Conservation (phyloP, 805 yeast genomes). For the Ogataea neopini region DNA sequence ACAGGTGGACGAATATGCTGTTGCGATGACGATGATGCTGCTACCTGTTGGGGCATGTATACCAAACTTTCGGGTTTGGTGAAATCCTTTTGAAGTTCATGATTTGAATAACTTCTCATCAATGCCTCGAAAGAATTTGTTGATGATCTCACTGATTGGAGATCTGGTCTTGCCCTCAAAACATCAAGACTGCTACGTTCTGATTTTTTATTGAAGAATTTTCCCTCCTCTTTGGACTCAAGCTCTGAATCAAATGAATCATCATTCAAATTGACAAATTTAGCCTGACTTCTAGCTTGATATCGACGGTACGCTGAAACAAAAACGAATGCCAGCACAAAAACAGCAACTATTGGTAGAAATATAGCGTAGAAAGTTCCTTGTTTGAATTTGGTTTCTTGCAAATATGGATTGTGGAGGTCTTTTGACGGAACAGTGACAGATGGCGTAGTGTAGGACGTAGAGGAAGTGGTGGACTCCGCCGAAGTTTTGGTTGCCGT, state of each 20-base stretch:
- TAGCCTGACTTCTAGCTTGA: constrained; percentile 28
- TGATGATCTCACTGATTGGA: constrained; percentile 1
- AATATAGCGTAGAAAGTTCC: constrained; percentile 32
- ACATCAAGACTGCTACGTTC: constrained; percentile 2
- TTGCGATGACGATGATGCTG: background rate
- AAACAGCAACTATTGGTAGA: constrained; percentile 28
- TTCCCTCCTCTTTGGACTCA: constrained; percentile 8
- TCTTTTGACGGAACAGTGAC: constrained; percentile 20
- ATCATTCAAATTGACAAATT: constrained; percentile 16
- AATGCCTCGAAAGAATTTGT: constrained; percentile 6
- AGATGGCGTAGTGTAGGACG: constrained; percentile 7
- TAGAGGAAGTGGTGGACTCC: background rate
- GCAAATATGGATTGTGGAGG: constrained; percentile 28
- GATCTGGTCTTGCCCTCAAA: constrained; percentile 1
- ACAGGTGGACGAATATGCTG: background rate
- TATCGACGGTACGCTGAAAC: constrained; percentile 24
- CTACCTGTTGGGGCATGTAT: background rate
- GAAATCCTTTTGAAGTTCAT: constrained; percentile 5
- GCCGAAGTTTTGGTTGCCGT: background rate
- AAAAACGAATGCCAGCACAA: constrained; percentile 25
- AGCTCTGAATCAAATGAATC: constrained; percentile 18
- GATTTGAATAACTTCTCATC: background rate
- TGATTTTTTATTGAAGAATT: constrained; percentile 5
- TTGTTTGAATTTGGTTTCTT: constrained; percentile 18
- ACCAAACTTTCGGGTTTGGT: background rate